A percentile compares a stretch with the other conserved stretches of the same genome.
These are phyloP conservation scores for Austroboletus niveus DNA, from an alignment of 1,284 basidiomycete species.

Conservation along the genomic window DNA sequence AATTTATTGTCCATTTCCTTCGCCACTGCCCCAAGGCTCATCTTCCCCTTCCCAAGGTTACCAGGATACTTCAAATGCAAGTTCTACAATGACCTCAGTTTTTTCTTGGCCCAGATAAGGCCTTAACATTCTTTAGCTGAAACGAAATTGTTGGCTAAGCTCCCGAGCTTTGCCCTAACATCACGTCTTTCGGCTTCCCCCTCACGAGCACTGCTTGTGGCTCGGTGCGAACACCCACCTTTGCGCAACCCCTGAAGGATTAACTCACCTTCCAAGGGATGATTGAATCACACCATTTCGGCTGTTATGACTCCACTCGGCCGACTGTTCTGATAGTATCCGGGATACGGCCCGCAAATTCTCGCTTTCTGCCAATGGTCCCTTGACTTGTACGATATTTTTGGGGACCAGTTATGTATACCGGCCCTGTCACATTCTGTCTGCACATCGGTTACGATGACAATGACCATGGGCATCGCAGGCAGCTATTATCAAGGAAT, in stretches of 20 bases:
- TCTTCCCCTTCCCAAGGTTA: constrained; percentile 15
- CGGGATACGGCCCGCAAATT: constrained; percentile 3
- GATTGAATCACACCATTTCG: constrained; percentile 8
- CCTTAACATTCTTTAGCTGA: constrained; percentile 6
- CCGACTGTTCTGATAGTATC: constrained; percentile 6
- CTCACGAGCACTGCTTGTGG: no score
- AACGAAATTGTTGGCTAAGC: background rate
- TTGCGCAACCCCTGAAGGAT: constrained; percentile 11
- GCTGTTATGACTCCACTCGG: background rate
- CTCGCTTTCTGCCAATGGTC: background rate
- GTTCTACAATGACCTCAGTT: constrained; percentile 8
- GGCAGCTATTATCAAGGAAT: background rate
- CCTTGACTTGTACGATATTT: constrained; percentile 1
- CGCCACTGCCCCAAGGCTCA: background rate
- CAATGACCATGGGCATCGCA: background rate
- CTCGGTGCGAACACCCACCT: background rate
- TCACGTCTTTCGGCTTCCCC: no score
- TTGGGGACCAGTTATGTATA: background rate
- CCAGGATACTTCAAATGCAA: constrained; percentile 7
- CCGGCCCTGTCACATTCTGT: constrained; percentile 9
- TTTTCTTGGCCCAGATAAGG: background rate
- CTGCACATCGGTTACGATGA: constrained; percentile 2
- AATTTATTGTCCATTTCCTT: no score
- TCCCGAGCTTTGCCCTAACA: no score
- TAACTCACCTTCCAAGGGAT: background rate